Evolutionary conservation across 306 rosid species (phyloP), one percentile per base, ranked within the genome.

Genomic region (Ormosia emarginata): DNA sequence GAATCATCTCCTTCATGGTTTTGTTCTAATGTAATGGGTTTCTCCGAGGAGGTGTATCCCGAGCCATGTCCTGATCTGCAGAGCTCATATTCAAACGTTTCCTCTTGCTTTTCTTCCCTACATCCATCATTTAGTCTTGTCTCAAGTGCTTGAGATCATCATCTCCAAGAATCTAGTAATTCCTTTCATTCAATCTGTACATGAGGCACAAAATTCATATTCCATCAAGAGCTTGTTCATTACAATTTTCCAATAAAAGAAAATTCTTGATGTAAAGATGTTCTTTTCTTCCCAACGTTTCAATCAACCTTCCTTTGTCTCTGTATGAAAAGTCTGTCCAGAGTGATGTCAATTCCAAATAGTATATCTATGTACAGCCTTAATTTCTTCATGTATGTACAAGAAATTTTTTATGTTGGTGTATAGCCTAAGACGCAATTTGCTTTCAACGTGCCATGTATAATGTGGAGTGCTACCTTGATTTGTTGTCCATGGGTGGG

Each of bases 41-140:
- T 79, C 74, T 88, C 91, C 0, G 37, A 61, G 33, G 71, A 74
- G 30, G 92, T 90, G 39, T 79, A 67, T 57, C 92, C 90, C 34
- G 62, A 78, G 71, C 89, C 92, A 3, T 90, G 90, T 82, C 14
- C 84, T 74, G 73, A 88, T 44, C 87, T 90, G 75, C 83, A 55
- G 75, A 74, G 74, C 36, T 69, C 73, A 3, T 50, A 77, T 66
- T 81, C 76, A 30, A 72, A 84, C 8, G 56, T 81, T 30, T 70
- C 88, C 24, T 70, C 86, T 57, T 82, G 87, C 81, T 69, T 86
- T 70, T 40, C 80, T 67, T 13, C 78, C 44, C 71, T 66, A 40
- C 32, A 62, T 67, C 70, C 80, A 40, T 8, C 63, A 13, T 24
- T 56, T 33, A 74, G 67, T 39, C 69, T 74, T 67, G 82, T 79